Evolutionary conservation across 2,329 filamentous ascomycete species (phyloP).

Genomic region (Apiospora malaysiana): DNA sequence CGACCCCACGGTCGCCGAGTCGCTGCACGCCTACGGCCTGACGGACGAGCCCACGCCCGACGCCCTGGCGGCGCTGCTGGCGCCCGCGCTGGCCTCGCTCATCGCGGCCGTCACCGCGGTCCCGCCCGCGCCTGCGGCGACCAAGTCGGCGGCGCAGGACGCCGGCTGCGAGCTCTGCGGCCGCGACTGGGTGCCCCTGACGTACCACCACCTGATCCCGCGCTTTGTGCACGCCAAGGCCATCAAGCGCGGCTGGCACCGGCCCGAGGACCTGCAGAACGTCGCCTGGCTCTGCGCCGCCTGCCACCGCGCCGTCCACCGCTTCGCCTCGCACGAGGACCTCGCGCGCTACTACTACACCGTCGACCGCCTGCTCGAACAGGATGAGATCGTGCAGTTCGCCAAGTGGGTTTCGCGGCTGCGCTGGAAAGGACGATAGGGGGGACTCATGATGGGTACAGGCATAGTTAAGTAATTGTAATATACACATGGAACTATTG

Average conservation of each 20-base stretch:
- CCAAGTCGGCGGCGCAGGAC: conserved; percentile 51
- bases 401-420: conserved; percentile 75
- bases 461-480: not conserved
- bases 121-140: conserved; percentile 67
- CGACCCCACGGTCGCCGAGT: conserved; percentile 68
- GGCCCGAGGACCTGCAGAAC: conserved; percentile 74
- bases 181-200: conserved; percentile 75
- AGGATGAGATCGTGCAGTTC: conserved; percentile 75
- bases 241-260: conserved; percentile 80
- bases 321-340: conserved; percentile 77
- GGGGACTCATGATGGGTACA: not conserved
- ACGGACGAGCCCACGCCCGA: conserved; percentile 49
- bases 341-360: conserved; percentile 76
- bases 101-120: conserved; percentile 61
- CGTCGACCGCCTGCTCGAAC: conserved; percentile 71
- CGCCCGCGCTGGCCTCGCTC: conserved; percentile 68
- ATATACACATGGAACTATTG: not conserved
- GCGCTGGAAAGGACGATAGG: conserved; percentile 67
- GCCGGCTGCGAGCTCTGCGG: conserved; percentile 76
- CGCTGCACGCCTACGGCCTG: conserved; percentile 70
- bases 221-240: conserved; percentile 76
- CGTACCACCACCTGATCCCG: conserved; percentile 89
- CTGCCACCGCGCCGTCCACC: conserved; percentile 84
- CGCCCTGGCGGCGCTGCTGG: conserved; percentile 62
- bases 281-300: conserved; percentile 88